These are phyloP conservation scores for Crithidia fasciculata DNA, from an alignment of 208 protist genomes.

Conservation along the genomic window DNA sequence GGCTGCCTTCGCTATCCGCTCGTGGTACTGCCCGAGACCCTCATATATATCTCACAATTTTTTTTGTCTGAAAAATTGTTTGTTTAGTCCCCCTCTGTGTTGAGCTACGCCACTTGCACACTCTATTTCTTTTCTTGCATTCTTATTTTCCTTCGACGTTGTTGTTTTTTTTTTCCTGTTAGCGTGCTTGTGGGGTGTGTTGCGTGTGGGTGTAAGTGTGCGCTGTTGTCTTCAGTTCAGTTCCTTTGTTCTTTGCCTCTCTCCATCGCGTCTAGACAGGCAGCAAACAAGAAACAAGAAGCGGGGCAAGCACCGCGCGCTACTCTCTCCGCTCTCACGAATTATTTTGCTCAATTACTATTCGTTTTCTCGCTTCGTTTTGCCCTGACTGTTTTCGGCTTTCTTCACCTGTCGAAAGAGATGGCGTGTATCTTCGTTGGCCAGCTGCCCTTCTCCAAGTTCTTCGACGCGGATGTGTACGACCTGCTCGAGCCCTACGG, in stretches of 20 bases:
- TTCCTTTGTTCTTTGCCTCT: neutral
- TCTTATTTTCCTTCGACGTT: neutral
- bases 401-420: neutral
- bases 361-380: constrained; percentile 1
- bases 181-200: too few relatives aligned
- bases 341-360: neutral
- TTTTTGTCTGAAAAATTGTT: neutral
- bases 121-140: too few relatives aligned
- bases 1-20: too few relatives aligned
- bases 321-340: too few relatives aligned
- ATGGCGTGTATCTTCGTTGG: constrained; percentile 10
- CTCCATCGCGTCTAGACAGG: neutral
- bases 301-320: too few relatives aligned
- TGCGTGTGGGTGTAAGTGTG: too few relatives aligned
- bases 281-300: too few relatives aligned
- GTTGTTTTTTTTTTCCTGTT: neutral
- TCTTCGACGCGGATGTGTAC: constrained; percentile 13
- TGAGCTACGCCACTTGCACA: too few relatives aligned
- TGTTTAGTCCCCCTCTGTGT: neutral
- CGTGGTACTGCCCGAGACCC: too few relatives aligned
- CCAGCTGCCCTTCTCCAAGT: constrained; percentile 8
- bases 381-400: neutral
- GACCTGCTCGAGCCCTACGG: constrained; percentile 8
- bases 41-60: neutral
- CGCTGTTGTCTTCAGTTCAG: neutral